Conservation (phyloP, 2,329 filamentous ascomycete species). For the Chaetoscypha palmicola region DNA sequence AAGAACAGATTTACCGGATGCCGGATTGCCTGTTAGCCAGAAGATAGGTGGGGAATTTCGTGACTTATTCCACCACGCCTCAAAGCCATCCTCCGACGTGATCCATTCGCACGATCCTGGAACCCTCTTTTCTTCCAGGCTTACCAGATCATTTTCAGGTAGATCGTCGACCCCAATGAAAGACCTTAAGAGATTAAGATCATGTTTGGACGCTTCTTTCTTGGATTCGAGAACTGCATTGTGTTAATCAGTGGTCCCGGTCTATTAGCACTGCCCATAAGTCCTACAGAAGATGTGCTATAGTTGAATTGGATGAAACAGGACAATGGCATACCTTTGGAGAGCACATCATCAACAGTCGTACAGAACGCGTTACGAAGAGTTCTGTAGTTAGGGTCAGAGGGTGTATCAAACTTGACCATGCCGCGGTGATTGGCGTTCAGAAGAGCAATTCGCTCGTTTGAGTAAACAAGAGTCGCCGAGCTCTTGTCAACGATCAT, state of each 20-base stretch:
- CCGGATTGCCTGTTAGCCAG: constrained; percentile 29
- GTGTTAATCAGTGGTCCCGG: constrained; percentile 11
- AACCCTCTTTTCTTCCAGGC: constrained; percentile 2
- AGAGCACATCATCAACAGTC: background rate
- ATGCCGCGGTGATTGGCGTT: constrained; percentile 31
- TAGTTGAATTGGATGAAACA: background rate
- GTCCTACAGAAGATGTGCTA: too few relatives aligned
- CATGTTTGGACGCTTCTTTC: background rate
- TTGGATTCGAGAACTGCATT: constrained; percentile 2
- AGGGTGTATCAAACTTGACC: constrained; percentile 27
- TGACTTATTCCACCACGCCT: background rate
- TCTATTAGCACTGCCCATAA: too few relatives aligned
- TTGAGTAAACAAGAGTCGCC: constrained; percentile 24
- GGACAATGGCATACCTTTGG: background rate
- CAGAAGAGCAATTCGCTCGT: constrained; percentile 20
- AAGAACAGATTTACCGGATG: constrained; percentile 31
- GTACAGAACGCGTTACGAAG: constrained; percentile 15
- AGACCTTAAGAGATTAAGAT: constrained; percentile 7
- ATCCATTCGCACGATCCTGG: constrained; percentile 1
- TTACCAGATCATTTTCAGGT: constrained; percentile 16
- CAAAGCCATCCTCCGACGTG: background rate
- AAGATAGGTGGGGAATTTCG: constrained; percentile 13
- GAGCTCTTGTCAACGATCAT: constrained; percentile 26
- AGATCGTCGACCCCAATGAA: constrained; percentile 16
- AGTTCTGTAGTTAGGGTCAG: constrained; percentile 22